Conservation (phyloP, 116 monocot genomes). For the Iris pallida region DNA sequence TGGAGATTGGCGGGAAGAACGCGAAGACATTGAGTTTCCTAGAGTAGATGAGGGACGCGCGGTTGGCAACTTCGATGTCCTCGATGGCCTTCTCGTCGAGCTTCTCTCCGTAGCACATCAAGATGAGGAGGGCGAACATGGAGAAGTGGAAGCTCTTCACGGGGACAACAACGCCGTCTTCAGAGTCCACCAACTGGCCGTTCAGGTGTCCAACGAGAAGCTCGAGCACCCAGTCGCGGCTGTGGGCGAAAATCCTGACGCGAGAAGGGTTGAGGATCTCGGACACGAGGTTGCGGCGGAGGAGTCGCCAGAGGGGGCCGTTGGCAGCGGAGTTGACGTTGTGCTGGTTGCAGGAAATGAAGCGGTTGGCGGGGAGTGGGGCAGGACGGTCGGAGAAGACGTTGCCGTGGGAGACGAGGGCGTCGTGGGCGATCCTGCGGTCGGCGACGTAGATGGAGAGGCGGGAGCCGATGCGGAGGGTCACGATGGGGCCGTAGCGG, state of each 20-base stretch:
- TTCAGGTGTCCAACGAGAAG: conserved; percentile 14
- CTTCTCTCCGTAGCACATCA: conserved; percentile 26
- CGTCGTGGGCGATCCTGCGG: conserved; percentile 2
- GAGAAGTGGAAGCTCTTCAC: conserved; percentile 15
- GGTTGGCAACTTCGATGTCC: conserved; percentile 7
- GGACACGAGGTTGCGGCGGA: conserved; percentile 35
- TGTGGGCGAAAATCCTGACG: conserved; percentile 6
- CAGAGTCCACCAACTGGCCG: neutral
- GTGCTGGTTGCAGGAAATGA: conserved; percentile 5
- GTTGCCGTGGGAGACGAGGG: conserved; percentile 14
- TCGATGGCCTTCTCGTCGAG: conserved; percentile 11
- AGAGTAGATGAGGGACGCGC: neutral
- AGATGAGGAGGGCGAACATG: conserved; percentile 11
- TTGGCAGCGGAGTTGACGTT: conserved; percentile 16
- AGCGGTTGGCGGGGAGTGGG: neutral
- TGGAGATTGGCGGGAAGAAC: conserved; percentile 1
- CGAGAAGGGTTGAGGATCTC: conserved; percentile 33
- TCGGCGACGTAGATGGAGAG: conserved; percentile 16
- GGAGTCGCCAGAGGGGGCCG: conserved; percentile 33
- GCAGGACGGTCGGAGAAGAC: conserved; percentile 19
- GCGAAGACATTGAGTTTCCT: conserved; percentile 1
- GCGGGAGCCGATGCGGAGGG: conserved; percentile 17
- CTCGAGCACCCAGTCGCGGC: conserved; percentile 21
- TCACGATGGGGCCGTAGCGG: conserved; percentile 17
- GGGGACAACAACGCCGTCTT: neutral